Base-by-base conservation (phyloP, 2,329 filamentous ascomycete species). In the Colletotrichum sp. region DNA sequence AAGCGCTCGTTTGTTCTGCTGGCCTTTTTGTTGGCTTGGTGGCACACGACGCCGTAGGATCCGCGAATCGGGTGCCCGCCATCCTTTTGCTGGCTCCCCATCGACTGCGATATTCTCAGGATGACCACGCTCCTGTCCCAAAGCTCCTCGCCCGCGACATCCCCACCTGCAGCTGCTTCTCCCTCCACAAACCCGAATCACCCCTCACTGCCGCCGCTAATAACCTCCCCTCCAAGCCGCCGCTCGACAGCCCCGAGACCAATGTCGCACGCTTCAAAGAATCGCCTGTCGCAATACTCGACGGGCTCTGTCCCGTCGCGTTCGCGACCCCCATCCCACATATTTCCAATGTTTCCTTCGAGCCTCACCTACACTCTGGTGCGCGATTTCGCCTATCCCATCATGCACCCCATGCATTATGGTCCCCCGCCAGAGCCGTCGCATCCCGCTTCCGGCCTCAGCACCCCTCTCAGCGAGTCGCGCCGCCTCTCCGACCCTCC, bases 381-480 rank as follows among this genome's bases (percentile, higher is more conserved):
- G 79, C 94, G 97, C 81, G 97, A 99, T 88, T 99, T 99, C 86
- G 97, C 97, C 79, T 99, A 99, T 83, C 92, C 95, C 36, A 83
- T 91, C 30, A 90, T 90, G 71, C 95, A 99, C 84, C 96, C 95
- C 59, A 90, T 98, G 85, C 97, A 99, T 87, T 98, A 98, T 88
- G 97, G 97, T 2, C 95, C 96, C n/a, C 93, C 95, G 18, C 93
- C 94, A 49, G 94, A 96, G 80, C 89, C 92, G 30, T 93, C 92
- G 68, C 87, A 89, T 69, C 92, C 92, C n/a, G 89, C 92, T 10
- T 98, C 96, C 1, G 94, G 93, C 73, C 90, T 94, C 79, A 96
- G 94, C n/a, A 98, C 96, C 0, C 96, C 96, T 12, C 93, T 91
- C 18, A 97, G 95, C 84, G 95, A 97, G 85, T 89, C 92, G 78